Evolutionary conservation across 805 yeast species (phyloP).

Genomic region (Candida argentea): DNA sequence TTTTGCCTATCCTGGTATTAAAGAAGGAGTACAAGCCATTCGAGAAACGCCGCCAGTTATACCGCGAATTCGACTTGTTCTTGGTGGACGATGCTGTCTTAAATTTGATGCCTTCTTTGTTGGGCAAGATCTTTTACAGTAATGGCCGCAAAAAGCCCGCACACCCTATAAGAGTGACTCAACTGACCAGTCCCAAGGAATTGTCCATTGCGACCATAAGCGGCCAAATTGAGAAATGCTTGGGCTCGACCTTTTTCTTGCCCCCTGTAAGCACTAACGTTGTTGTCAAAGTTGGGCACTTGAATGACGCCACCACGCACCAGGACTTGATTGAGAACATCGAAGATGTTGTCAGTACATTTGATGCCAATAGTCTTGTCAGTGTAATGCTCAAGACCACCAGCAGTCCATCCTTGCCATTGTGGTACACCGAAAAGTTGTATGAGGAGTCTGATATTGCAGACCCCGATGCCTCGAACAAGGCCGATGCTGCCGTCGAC

Average conservation of each 20-base stretch:
- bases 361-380: slow-evolving; percentile 39
- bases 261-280: slow-evolving; percentile 69
- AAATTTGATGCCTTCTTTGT: slow-evolving; percentile 67
- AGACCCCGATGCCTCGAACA: slow-evolving; percentile 15
- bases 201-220: slow-evolving; percentile 41
- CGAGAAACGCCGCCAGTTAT: slow-evolving; percentile 75
- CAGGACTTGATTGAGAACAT: slow-evolving; percentile 52
- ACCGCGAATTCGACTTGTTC: slow-evolving; percentile 61
- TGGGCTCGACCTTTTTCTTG: slow-evolving; percentile 48
- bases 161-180: slow-evolving; percentile 44
- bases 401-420: slow-evolving; percentile 75
- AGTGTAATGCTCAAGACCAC: slow-evolving; percentile 56
- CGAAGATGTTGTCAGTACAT: slow-evolving; percentile 38
- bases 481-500: slow-evolving; percentile 18
- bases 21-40: slow-evolving; percentile 81
- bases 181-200: slow-evolving; percentile 22
- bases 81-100: slow-evolving; percentile 77
- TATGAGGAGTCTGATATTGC: slow-evolving; percentile 40
- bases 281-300: slow-evolving; percentile 57
- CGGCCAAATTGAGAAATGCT: slow-evolving; percentile 49
- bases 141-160: slow-evolving; percentile 49
- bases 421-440: slow-evolving; percentile 56
- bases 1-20: slow-evolving; percentile 64
- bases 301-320: slow-evolving; percentile 24
- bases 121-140: slow-evolving; percentile 70